Evolutionary conservation across 208 protist genomes (phyloP).

Genomic region (Trichomonas vaginalis): DNA sequence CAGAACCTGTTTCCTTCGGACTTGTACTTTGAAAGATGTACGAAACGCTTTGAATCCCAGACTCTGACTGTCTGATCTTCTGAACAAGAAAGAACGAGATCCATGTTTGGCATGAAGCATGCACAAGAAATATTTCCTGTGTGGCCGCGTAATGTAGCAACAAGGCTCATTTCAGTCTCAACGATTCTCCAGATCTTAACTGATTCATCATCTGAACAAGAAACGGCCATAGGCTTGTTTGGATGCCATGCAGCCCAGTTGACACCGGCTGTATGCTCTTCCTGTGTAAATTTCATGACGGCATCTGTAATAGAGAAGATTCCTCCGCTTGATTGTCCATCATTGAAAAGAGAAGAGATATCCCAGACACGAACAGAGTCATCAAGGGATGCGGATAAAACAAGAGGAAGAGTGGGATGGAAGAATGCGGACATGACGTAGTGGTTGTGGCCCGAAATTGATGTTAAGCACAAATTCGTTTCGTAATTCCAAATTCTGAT

Average conservation of each 20-base stretch:
- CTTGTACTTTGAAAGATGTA: conserved; percentile 29
- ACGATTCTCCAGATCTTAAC: conserved; percentile 81
- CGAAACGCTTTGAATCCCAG: conserved; percentile 40
- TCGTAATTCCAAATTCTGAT: conserved; percentile 69
- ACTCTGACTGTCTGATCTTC: conserved; percentile 60
- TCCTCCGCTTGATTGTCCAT: not conserved
- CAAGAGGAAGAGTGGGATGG: conserved; percentile 52
- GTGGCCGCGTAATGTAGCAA: conserved; percentile 77
- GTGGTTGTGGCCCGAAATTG: conserved; percentile 84
- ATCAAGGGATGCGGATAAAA: conserved; percentile 92
- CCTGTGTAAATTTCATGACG: conserved; percentile 64
- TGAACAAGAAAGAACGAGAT: conserved; percentile 77
- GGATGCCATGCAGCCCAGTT: conserved; percentile 97
- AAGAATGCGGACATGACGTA: conserved; percentile 94
- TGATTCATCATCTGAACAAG: conserved; percentile 82
- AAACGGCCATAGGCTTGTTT: conserved; percentile 71
- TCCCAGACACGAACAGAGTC: conserved; percentile 98
- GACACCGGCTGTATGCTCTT: conserved; percentile 90
- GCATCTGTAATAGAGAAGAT: conserved; percentile 14
- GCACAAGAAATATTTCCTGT: conserved; percentile 88
- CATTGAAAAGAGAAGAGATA: conserved; percentile 60
- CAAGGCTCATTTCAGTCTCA: conserved; percentile 58
- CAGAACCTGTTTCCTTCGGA: conserved; percentile 89
- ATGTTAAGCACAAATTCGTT: conserved; percentile 66
- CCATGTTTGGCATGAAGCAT: conserved; percentile 63